Evolutionary conservation across 2,329 filamentous ascomycete genomes (phyloP).

Genomic region (Blumeria graminis): DNA sequence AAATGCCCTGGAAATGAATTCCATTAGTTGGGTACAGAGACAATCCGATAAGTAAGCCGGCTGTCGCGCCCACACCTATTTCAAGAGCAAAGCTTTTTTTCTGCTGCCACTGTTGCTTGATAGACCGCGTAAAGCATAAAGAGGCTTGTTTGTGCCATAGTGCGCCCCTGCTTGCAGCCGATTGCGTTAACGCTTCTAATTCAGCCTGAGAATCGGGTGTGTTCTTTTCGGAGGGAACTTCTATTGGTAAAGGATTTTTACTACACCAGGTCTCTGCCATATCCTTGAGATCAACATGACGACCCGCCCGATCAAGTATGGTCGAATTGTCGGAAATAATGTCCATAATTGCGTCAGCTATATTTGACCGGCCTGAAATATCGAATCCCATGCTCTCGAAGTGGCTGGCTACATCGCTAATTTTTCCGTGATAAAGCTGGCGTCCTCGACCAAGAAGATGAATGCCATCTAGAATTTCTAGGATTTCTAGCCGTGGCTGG

Average conservation of each 20-base stretch:
- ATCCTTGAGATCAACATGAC: constrained; percentile 25
- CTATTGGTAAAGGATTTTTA: constrained; percentile 15
- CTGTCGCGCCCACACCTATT: constrained; percentile 25
- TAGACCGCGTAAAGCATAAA: constrained; percentile 26
- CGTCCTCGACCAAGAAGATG: constrained; percentile 36
- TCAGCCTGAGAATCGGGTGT: constrained; percentile 5
- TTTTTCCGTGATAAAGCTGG: constrained; percentile 28
- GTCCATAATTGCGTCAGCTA: constrained; percentile 33
- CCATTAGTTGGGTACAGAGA: constrained; percentile 25
- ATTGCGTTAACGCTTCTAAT: constrained; percentile 19
- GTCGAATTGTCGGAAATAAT: constrained; percentile 20
- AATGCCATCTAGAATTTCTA: constrained; percentile 34
- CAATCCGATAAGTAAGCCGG: constrained; percentile 29
- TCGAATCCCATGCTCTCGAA: constrained; percentile 28
- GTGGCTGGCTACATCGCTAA: constrained; percentile 21
- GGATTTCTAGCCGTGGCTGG: constrained; percentile 28
- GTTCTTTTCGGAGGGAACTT: neutral
- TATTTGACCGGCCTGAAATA: constrained; percentile 26
- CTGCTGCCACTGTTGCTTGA: constrained; percentile 31
- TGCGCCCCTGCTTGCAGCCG: constrained; percentile 26
- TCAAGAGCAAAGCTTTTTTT: constrained; percentile 28
- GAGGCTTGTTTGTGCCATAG: constrained; percentile 24
- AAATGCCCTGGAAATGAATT: constrained; percentile 28
- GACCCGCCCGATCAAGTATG: constrained; percentile 19
- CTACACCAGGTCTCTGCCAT: constrained; percentile 22